Evolutionary conservation across 225 moss, liverwort and hornwort species (phyloP), one percentile per base, ranked within the genome.

Genomic region (Antitrichia curtipendula): DNA sequence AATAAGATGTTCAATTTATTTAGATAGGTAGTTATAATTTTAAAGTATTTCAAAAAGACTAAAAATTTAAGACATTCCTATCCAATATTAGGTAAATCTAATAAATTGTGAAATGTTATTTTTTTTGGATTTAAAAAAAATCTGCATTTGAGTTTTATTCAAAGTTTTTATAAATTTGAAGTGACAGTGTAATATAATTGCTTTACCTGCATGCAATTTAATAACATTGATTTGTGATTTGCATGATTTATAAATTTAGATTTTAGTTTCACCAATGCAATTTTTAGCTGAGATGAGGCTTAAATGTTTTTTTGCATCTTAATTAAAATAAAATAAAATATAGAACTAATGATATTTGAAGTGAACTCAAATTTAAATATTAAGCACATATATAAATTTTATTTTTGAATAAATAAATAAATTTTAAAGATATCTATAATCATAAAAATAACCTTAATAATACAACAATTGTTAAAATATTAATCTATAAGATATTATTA

Each of bases 131-230:
- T 31, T 14, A 21, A 36, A 10, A 29, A 47, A 13, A 34, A 22
- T 1, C 0, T 53, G 3, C 4, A 54, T 22, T 82, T 56, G 14
- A 75, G 1, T 29, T 29, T 41, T 36, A 38, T 29, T 68, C 25
- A 19, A 18, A 10, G 6, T 31, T 2, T 13, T 8, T 52, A 23
- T 65, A 16, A 6, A 10, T 79, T 40, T 11, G 3, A 2, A 75
- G 0, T 13, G 5, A 12, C 0, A 13, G 3, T 12, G 2, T 19
- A 1, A 18, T 58, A 9, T 41, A 14, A 8, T 29, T 29, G 0
- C 12, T 9, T 57, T 31, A 20, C 3, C 2, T 20, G 12, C 8
- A 43, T 43, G 13, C 2, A 80, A 9, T 43, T 13, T 20, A 12
- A 29, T 79, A 29, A 27, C 4, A 41, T 5, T 17, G 12, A 60